Evolutionary conservation across 148 eudicot genomes (phyloP).

Genomic region (Vaccinium darrowii): DNA sequence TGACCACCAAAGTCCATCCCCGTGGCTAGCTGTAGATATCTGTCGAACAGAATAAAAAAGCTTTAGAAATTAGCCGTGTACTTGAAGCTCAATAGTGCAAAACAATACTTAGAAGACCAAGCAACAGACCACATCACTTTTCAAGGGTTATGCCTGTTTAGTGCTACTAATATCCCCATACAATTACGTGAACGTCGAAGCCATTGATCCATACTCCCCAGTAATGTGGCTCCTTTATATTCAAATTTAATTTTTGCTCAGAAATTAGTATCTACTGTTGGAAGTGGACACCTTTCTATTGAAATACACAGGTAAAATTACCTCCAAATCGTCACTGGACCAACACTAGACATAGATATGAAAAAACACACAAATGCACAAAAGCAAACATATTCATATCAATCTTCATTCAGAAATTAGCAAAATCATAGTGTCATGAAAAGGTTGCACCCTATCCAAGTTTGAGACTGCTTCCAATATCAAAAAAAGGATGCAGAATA

Average conservation of each 20-base stretch:
- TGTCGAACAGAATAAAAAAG: slow-evolving; percentile 15
- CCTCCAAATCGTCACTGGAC: too few species aligned
- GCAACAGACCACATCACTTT: neutral
- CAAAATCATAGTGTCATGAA: neutral
- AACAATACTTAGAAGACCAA: neutral
- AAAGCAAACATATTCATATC: neutral
- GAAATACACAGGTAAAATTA: neutral
- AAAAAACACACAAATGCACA: too few species aligned
- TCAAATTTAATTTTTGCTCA: neutral
- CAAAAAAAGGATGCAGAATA: neutral
- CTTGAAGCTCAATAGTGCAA: neutral
- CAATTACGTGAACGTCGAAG: neutral
- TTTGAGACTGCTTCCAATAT: neutral
- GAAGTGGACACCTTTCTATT: neutral
- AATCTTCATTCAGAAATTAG: neutral
- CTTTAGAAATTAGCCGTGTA: neutral
- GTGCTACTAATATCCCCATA: neutral
- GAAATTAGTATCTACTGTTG: neutral
- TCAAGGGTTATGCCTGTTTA: neutral
- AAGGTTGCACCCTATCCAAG: neutral
- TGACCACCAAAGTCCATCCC: slow-evolving; percentile 4
- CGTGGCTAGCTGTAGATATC: slow-evolving; percentile 19
- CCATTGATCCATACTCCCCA: neutral
- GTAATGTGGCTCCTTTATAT: neutral
- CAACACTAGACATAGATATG: too few species aligned